Evolutionary conservation across 306 rosid species (phyloP).

Genomic region (Gastrolobium villosum): DNA sequence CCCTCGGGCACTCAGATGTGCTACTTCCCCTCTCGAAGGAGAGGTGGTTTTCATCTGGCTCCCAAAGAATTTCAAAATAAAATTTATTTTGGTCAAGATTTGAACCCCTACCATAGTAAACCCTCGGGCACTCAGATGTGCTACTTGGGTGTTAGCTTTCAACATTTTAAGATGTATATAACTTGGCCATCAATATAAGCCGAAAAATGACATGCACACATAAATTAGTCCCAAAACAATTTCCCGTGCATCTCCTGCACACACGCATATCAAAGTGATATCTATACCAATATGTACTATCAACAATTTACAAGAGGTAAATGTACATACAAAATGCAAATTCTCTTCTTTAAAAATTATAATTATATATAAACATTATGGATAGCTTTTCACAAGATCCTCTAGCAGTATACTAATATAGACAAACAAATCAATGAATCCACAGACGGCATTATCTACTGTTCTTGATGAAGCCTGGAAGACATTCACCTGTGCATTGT

Average conservation of each 20-base stretch:
- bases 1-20: no score
- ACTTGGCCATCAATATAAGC: slow-evolving; percentile 6
- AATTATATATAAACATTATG: slow-evolving; percentile 1
- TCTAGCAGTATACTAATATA: slow-evolving; percentile 6
- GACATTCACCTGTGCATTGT: slow-evolving; percentile 13
- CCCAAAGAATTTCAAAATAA: no score
- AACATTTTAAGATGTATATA: not conserved
- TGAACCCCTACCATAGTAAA: no score
- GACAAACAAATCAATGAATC: slow-evolving; percentile 38
- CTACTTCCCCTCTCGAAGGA: no score
- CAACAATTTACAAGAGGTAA: slow-evolving; percentile 8
- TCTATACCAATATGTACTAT: not conserved
- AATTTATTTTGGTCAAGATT: no score
- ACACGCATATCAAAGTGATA: not conserved
- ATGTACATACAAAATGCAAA: slow-evolving; percentile 36
- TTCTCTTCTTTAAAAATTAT: not conserved
- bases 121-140: no score
- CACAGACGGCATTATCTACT: slow-evolving; percentile 21
- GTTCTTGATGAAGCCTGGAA: slow-evolving; percentile 24
- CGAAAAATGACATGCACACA: not conserved
- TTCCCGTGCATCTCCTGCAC: not conserved
- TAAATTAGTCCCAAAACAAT: slow-evolving; percentile 3
- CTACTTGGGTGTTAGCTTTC: no score
- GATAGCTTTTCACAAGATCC: slow-evolving; percentile 19
- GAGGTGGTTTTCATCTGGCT: no score